phyloP scores from a whole-genome alignment of 129 eudicot genomes.

The Dittrichia graveolens region DNA sequence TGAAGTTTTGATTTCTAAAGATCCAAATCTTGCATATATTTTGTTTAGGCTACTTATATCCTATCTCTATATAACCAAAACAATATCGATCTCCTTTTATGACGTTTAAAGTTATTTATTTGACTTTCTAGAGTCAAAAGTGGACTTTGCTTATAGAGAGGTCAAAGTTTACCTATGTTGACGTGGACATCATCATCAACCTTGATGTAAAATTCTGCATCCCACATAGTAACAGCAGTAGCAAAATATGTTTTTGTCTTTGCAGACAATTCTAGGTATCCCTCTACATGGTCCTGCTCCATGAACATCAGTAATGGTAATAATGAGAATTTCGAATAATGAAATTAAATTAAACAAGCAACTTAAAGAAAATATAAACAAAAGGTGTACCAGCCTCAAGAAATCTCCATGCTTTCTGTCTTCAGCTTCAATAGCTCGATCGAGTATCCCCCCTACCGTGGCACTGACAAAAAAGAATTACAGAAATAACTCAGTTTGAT shows the following conservation, averaged over 20 bases:
- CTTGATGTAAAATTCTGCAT: slow-evolving; percentile 89
- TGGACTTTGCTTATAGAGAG: not conserved
- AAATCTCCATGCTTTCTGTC: slow-evolving; percentile 80
- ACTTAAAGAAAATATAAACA: not conserved
- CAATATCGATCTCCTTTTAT: not conserved
- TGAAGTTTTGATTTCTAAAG: not conserved
- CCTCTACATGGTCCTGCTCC: slow-evolving; percentile 81
- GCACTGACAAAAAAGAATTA: slow-evolving; percentile 44
- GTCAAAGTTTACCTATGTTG: slow-evolving; percentile 68
- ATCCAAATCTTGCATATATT: not conserved
- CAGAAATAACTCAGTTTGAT: slow-evolving; percentile 11
- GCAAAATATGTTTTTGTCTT: slow-evolving; percentile 83
- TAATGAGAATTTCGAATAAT: not conserved
- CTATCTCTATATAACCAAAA: not conserved
- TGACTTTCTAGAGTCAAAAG: not conserved
- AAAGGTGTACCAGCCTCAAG: slow-evolving; percentile 64
- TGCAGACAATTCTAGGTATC: slow-evolving; percentile 84
- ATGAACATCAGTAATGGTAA: not conserved
- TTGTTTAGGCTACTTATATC: not conserved
- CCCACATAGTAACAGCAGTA: slow-evolving; percentile 84
- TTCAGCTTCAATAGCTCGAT: slow-evolving; percentile 84
- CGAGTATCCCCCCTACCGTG: slow-evolving; percentile 78
- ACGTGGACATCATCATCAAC: slow-evolving; percentile 96
- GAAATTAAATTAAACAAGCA: not conserved
- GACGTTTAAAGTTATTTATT: slow-evolving; percentile 1